Conservation (phyloP, 2,329 filamentous ascomycete genomes). For the Aspergillus arachidicola region DNA sequence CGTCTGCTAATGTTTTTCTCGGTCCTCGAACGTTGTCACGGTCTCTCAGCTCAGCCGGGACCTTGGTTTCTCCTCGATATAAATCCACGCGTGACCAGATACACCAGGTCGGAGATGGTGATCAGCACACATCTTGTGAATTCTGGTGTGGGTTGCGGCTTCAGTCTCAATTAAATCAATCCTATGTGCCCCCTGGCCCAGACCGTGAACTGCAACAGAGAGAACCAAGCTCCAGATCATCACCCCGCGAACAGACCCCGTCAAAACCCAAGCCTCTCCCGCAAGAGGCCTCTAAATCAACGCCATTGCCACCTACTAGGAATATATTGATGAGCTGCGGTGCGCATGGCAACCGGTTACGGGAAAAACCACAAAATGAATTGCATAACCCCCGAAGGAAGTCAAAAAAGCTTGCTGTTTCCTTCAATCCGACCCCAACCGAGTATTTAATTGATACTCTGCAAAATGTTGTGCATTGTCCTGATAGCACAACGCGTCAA, state of each 20-base stretch:
- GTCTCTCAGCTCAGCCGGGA: conserved; percentile 5
- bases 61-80: not conserved
- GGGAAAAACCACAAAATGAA: not conserved
- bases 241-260: not conserved
- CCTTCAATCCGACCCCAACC: conserved; percentile 27
- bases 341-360: not conserved
- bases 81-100: not conserved
- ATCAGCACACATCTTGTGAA: conserved; percentile 11
- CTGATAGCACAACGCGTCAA: conserved; percentile 7
- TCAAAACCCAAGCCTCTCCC: not conserved
- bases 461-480: conserved; percentile 23
- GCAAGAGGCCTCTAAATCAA: not conserved
- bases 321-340: not conserved
- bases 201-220: not conserved
- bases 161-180: conserved; percentile 19
- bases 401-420: not conserved
- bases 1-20: conserved; percentile 9
- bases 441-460: conserved; percentile 35
- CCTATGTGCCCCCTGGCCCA: conserved; percentile 4
- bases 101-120: conserved; percentile 2
- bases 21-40: conserved; percentile 1
- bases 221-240: not conserved
- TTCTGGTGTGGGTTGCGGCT: conserved; percentile 19
- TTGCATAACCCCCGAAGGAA: conserved; percentile 9
- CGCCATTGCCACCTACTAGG: not conserved